Evolutionary conservation across 768 basidiomycete genomes (phyloP).

Genomic region (Psilocybe azurescens): DNA sequence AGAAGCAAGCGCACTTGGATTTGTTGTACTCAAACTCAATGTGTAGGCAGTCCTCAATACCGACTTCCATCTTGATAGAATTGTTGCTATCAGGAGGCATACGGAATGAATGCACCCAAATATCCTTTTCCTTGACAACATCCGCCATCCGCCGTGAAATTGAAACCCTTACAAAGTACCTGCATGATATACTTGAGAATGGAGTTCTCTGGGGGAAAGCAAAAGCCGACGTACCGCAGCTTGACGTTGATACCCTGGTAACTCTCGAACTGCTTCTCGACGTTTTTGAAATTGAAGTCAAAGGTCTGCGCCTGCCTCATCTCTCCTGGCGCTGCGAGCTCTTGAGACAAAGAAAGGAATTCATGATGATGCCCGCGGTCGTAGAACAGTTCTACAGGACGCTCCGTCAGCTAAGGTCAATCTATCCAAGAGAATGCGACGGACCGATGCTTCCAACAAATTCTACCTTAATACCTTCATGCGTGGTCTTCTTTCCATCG

Average conservation of each 20-base stretch:
- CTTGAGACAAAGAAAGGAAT: constrained; percentile 94
- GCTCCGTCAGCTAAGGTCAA: neutral
- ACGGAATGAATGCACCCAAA: constrained; percentile 98
- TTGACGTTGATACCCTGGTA: constrained; percentile 99
- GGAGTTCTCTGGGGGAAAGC: constrained; percentile 3
- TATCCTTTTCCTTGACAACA: constrained; percentile 88
- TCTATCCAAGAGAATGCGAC: constrained; percentile 25
- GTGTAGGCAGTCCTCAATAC: constrained; percentile 98
- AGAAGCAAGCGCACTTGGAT: constrained; percentile 76
- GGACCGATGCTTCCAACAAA: constrained; percentile 94
- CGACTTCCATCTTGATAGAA: constrained; percentile 99
- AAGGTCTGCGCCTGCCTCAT: constrained; percentile 96
- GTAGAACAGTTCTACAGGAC: constrained; percentile 80
- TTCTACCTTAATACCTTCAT: constrained; percentile 98
- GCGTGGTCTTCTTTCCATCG: constrained; percentile 93
- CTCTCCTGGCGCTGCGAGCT: constrained; percentile 94
- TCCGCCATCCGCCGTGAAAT: constrained; percentile 94
- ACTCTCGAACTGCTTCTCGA: constrained; percentile 98
- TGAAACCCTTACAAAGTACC: constrained; percentile 91
- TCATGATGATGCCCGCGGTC: constrained; percentile 98
- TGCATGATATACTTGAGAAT: constrained; percentile 35
- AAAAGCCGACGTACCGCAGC: constrained; percentile 65
- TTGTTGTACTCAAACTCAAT: constrained; percentile 99
- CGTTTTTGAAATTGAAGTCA: constrained; percentile 98
- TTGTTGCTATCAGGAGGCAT: constrained; percentile 99